Evolutionary conservation across 2,329 filamentous ascomycete genomes (phyloP).

Genomic region (Exophiala xenobiotica): DNA sequence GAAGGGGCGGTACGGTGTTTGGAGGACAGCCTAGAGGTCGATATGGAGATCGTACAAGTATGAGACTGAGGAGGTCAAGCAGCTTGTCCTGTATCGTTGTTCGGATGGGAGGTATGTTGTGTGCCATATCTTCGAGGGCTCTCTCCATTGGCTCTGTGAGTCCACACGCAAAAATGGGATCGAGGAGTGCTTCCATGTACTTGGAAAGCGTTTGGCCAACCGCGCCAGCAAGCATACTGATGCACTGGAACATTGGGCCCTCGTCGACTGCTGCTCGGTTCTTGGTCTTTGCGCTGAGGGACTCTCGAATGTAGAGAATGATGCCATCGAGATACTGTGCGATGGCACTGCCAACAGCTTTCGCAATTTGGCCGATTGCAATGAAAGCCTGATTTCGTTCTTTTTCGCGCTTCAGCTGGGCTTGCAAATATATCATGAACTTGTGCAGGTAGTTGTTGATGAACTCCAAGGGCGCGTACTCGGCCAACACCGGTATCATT

Average conservation of each 20-base stretch:
- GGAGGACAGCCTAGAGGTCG: slow-evolving; percentile 88
- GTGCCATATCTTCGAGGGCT: slow-evolving; percentile 95
- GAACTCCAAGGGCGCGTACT: slow-evolving; percentile 89
- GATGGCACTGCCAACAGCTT: slow-evolving; percentile 92
- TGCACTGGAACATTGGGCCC: slow-evolving; percentile 89
- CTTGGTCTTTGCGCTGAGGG: slow-evolving; percentile 34
- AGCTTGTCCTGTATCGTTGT: slow-evolving; percentile 89
- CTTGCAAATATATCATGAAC: slow-evolving; percentile 94
- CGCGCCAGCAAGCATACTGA: slow-evolving; percentile 91
- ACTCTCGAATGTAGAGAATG: slow-evolving; percentile 88
- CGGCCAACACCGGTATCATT: slow-evolving; percentile 87
- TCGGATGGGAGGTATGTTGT: slow-evolving; percentile 95
- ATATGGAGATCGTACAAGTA: slow-evolving; percentile 89
- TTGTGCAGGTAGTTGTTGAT: slow-evolving; percentile 83
- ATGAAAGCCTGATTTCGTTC: slow-evolving; percentile 92
- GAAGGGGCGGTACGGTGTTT: slow-evolving; percentile 76
- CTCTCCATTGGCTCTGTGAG: slow-evolving; percentile 91
- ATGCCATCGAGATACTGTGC: slow-evolving; percentile 94
- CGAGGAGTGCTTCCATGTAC: slow-evolving; percentile 92
- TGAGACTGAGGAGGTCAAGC: slow-evolving; percentile 90
- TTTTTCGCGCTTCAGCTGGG: slow-evolving; percentile 91
- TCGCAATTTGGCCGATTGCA: slow-evolving; percentile 93
- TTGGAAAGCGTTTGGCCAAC: slow-evolving; percentile 97
- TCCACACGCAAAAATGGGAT: slow-evolving; percentile 95
- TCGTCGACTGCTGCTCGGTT: slow-evolving; percentile 60